These are phyloP conservation scores for Barnettozyma pratensis DNA, from an alignment of 805 yeast species.

Conservation along the genomic window DNA sequence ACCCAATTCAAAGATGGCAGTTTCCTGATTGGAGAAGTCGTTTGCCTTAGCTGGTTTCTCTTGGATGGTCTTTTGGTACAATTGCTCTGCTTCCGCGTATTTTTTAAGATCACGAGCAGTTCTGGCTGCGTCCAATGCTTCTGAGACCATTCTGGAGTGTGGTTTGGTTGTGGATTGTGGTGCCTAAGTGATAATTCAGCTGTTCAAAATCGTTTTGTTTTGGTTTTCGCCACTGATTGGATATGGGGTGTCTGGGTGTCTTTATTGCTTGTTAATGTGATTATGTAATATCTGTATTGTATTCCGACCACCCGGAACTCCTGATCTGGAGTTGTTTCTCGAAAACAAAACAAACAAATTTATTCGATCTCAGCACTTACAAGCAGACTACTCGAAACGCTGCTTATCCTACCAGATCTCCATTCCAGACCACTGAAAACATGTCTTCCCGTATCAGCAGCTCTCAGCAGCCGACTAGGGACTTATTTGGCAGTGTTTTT, in stretches of 20 bases:
- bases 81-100: constrained; percentile 51
- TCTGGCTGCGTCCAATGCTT: constrained; percentile 54
- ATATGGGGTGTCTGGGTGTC: background rate
- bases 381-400: too few relatives aligned
- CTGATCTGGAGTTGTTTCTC: too few relatives aligned
- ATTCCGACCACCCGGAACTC: too few relatives aligned
- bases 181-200: background rate
- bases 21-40: constrained; percentile 24
- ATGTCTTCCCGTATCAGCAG: constrained; percentile 17
- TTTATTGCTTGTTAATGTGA: too few relatives aligned
- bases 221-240: constrained; percentile 7
- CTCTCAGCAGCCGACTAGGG: constrained; percentile 18
- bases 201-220: background rate
- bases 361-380: background rate
- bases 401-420: too few relatives aligned
- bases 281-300: too few relatives aligned
- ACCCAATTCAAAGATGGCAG: constrained; percentile 65
- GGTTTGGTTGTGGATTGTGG: background rate
- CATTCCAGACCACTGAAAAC: background rate
- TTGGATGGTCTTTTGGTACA: constrained; percentile 48
- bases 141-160: constrained; percentile 14
- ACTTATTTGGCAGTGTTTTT: constrained; percentile 22
- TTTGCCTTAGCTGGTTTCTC: constrained; percentile 21
- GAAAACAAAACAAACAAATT: constrained; percentile 2
- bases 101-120: constrained; percentile 46